Percentiles rank a stretch among this genome's conserved stretches.
phyloP scores from a whole-genome alignment of 352 stramenopile genomes.

The Aphanomyces euteiches region DNA sequence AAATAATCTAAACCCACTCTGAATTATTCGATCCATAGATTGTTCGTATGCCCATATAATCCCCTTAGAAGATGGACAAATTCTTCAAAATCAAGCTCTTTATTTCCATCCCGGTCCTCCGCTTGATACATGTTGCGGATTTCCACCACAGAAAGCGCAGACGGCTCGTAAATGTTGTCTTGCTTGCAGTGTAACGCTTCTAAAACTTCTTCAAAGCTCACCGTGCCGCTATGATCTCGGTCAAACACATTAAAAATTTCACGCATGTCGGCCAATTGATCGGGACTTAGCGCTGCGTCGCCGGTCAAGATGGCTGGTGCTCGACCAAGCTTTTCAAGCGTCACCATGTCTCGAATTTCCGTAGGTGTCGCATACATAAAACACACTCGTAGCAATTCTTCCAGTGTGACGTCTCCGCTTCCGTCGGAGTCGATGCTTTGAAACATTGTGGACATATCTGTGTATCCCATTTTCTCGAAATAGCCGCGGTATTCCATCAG shows the following conservation, averaged over 20 bases:
- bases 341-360: constrained; percentile 65
- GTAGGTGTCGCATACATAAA: constrained; percentile 60
- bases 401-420: constrained; percentile 51
- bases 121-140: constrained; percentile 54
- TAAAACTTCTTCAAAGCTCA: constrained; percentile 71
- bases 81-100: constrained; percentile 61
- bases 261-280: constrained; percentile 48
- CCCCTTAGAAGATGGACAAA: constrained; percentile 58
- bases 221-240: constrained; percentile 55
- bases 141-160: constrained; percentile 54
- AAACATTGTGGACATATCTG: constrained; percentile 59
- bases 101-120: constrained; percentile 50
- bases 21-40: constrained; percentile 1
- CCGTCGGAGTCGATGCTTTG: constrained; percentile 67
- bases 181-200: constrained; percentile 62
- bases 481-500: constrained; percentile 53
- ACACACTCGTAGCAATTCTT: constrained; percentile 57
- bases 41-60: constrained; percentile 36
- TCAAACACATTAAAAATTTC: constrained; percentile 71
- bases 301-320: constrained; percentile 48
- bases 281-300: constrained; percentile 3
- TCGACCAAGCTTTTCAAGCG: constrained; percentile 61
- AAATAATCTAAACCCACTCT: neutral
- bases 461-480: constrained; percentile 65
- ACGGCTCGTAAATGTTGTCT: constrained; percentile 39